phyloP scores from a whole-genome alignment of 2,329 filamentous ascomycete genomes.

The Trichoderma sp. region DNA sequence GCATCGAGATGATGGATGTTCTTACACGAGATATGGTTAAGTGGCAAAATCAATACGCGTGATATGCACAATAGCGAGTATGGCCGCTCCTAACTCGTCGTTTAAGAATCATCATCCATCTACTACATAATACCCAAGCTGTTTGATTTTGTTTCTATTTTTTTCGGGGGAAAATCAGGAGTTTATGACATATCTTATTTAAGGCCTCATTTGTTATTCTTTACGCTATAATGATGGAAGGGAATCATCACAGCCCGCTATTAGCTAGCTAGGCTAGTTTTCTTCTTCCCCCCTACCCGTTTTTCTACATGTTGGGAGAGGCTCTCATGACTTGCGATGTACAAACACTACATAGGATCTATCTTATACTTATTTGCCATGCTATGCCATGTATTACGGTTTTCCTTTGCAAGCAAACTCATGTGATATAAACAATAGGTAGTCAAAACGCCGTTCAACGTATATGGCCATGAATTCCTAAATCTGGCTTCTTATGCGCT shows the following conservation, averaged over 20 bases:
- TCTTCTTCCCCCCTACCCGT: not conserved
- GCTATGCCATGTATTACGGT: not conserved
- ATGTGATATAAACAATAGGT: not conserved
- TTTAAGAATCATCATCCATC: not conserved
- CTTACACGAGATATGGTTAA: conserved; percentile 77
- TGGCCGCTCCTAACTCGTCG: not conserved
- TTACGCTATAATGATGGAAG: not conserved
- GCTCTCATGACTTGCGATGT: not conserved
- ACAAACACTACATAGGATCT: not conserved
- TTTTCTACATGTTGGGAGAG: not conserved
- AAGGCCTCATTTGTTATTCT: not conserved
- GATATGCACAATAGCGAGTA: conserved; percentile 32
- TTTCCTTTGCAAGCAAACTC: not conserved
- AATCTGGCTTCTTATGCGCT: not conserved
- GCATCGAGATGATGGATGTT: conserved; percentile 88
- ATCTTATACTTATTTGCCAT: not conserved
- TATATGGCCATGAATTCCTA: not conserved
- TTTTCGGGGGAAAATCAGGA: not conserved
- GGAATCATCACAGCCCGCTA: not conserved
- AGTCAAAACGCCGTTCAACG: not conserved
- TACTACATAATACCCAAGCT: not conserved
- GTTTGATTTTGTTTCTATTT: not conserved
- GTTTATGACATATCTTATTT: not conserved
- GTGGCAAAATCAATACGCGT: conserved; percentile 75
- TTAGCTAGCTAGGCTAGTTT: not conserved